Percentiles rank a stretch among this genome's conserved stretches.
Evolutionary conservation across 2,329 filamentous ascomycete species (phyloP).

Genomic region (Venturia carpophila): DNA sequence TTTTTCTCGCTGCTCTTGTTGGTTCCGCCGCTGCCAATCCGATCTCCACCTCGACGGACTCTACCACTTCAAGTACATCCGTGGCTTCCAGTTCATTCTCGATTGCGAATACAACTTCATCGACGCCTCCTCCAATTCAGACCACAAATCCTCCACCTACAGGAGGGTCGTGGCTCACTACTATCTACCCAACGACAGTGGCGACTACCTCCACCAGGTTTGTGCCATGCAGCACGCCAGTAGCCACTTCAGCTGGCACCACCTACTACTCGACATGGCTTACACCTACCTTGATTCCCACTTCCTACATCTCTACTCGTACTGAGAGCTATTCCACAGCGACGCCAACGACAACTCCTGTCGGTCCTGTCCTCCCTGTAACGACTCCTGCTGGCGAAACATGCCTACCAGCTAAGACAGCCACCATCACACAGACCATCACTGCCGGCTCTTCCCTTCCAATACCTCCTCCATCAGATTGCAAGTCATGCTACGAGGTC

Average conservation of each 20-base stretch:
- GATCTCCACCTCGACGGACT: neutral
- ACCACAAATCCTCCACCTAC: neutral
- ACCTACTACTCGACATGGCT: slow-evolving; percentile 18
- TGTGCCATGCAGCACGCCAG: slow-evolving; percentile 17
- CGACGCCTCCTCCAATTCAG: slow-evolving; percentile 12
- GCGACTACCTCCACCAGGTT: slow-evolving; percentile 13
- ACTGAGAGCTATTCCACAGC: slow-evolving; percentile 11
- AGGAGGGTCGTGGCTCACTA: slow-evolving; percentile 8
- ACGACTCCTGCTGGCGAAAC: neutral
- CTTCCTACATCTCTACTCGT: slow-evolving; percentile 11
- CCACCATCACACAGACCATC: slow-evolving; percentile 13
- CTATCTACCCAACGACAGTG: slow-evolving; percentile 18
- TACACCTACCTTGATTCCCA: slow-evolving; percentile 11
- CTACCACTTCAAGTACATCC: neutral
- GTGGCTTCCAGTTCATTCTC: neutral
- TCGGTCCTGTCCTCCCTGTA: neutral
- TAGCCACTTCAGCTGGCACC: slow-evolving; percentile 12
- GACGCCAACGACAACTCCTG: neutral
- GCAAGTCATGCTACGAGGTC: slow-evolving; percentile 13
- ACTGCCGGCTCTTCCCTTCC: neutral
- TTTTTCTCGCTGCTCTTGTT: slow-evolving; percentile 5
- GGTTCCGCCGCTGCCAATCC: slow-evolving; percentile 13
- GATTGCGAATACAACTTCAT: neutral
- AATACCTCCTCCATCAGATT: slow-evolving; percentile 12
- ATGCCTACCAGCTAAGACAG: neutral